phyloP scores from a whole-genome alignment of 805 yeast species.

The Candida maltosa region DNA sequence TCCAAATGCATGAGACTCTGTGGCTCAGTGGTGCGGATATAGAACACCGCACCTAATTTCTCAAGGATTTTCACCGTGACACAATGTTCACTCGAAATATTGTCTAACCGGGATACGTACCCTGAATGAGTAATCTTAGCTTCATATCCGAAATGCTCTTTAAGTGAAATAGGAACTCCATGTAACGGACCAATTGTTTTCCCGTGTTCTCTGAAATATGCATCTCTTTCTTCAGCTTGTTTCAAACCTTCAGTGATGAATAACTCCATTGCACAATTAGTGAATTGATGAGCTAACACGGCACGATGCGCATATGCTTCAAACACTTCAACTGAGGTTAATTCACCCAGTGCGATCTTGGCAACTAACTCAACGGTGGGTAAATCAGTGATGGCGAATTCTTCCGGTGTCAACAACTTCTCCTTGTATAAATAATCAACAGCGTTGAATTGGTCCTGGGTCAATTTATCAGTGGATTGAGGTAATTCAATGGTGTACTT shows the following conservation, averaged over 20 bases:
- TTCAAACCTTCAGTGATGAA: constrained; percentile 59
- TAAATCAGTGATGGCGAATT: constrained; percentile 37
- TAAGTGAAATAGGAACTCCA: constrained; percentile 63
- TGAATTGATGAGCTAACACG: constrained; percentile 40
- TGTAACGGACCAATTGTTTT: constrained; percentile 59
- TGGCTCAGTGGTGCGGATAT: constrained; percentile 42
- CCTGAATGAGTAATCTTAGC: constrained; percentile 37
- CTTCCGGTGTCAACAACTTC: constrained; percentile 30
- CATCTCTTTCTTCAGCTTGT: constrained; percentile 55
- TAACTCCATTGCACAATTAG: constrained; percentile 40
- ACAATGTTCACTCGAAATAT: constrained; percentile 27
- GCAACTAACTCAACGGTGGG: constrained; percentile 22
- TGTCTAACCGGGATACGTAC: constrained; percentile 32
- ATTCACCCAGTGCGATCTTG: constrained; percentile 30
- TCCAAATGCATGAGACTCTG: constrained; percentile 45
- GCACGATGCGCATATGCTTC: constrained; percentile 43
- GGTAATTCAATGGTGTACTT: constrained; percentile 32
- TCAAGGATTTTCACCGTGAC: constrained; percentile 30
- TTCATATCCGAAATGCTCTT: constrained; percentile 43
- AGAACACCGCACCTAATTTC: constrained; percentile 41
- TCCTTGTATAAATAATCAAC: constrained; percentile 31
- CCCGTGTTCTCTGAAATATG: constrained; percentile 42
- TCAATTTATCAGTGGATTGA: constrained; percentile 25
- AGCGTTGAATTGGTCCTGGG: constrained; percentile 32
- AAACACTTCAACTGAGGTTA: constrained; percentile 33